Base-by-base conservation (phyloP, 2,329 filamentous ascomycete species). In the Penicillium crustosum region DNA sequence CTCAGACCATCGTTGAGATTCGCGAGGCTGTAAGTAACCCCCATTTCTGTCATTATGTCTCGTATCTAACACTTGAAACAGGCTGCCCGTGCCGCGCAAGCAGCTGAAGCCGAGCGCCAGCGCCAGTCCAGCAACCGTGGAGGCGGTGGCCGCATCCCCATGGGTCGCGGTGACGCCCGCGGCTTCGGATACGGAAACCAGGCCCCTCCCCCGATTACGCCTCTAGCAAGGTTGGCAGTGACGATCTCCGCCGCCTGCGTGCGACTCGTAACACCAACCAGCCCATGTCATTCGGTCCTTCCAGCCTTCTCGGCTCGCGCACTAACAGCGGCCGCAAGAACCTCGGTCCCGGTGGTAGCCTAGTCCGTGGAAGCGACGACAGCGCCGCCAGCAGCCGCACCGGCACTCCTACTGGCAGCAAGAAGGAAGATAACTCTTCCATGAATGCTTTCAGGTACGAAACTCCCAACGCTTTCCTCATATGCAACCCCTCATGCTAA, bases 1-100 rank as follows among this genome's bases (percentile, higher is more conserved):
- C 94, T 58, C 97, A 97, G 87, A 99, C 94, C 9, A 89, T 99
- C 53, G 87, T 92, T 4, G 90, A 97, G 78, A 90, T 99, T 66
- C 90, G 92, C 73, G 89, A 88, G 66, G 89, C 91, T 78, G 86
- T 87, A 79, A 70, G 82, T 77, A 12, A n/a, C 33, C 35, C 19
- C 35, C 23, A 6, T 45, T 35, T 1, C 21, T 9, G 4, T 36
- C 31, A 21, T 56, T 25, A 50, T 50, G 56, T 39, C 49, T 58
- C 57, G 50, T 36, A n/a, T 58, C 58, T 39, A 53, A 56, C 51
- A 45, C 15, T 41, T 8, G 38, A 53, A 23, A 39, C 52, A 72
- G 78, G 91, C 91, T 64, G 83, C 85, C 53, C 89, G 88, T 61
- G 89, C 89, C 44, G 87, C 89, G 66, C 93, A 93, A 77, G 91